Conservation (phyloP, 352 stramenopile species). For the Globisporangium iwayamae region DNA sequence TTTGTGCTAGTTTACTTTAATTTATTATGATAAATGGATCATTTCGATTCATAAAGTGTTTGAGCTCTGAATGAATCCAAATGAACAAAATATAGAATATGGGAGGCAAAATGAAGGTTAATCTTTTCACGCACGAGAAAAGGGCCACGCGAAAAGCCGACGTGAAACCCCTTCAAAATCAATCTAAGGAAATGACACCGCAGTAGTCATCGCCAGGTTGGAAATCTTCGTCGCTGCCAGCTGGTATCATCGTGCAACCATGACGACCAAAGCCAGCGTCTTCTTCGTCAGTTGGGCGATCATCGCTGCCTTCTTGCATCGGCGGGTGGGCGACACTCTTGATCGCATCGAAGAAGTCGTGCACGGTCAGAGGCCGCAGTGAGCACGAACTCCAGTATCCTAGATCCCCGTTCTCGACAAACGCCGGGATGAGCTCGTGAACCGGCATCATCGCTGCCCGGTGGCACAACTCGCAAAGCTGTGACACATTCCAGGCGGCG, state of each 20-base stretch:
- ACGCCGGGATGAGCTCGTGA: not conserved
- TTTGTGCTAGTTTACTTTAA: too few species aligned
- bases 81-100: too few species aligned
- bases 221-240: not conserved
- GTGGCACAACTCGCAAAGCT: not conserved
- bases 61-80: too few species aligned
- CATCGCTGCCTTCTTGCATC: not conserved
- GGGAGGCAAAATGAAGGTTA: not conserved
- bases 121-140: not conserved
- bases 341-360: constrained; percentile 3
- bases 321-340: not conserved
- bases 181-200: constrained; percentile 7
- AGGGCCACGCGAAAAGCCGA: not conserved
- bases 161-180: constrained; percentile 10
- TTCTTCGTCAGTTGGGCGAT: not conserved
- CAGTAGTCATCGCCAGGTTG: constrained; percentile 4
- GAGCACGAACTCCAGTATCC: not conserved
- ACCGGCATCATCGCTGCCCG: constrained; percentile 1
- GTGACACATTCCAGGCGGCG: not conserved
- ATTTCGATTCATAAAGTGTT: too few species aligned
- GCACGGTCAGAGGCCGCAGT: not conserved
- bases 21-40: too few species aligned
- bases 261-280: not conserved
- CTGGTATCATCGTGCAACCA: not conserved
- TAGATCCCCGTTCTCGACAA: not conserved